Conservation (phyloP, 768 basidiomycete genomes). For the Phaeolepiota aurea region DNA sequence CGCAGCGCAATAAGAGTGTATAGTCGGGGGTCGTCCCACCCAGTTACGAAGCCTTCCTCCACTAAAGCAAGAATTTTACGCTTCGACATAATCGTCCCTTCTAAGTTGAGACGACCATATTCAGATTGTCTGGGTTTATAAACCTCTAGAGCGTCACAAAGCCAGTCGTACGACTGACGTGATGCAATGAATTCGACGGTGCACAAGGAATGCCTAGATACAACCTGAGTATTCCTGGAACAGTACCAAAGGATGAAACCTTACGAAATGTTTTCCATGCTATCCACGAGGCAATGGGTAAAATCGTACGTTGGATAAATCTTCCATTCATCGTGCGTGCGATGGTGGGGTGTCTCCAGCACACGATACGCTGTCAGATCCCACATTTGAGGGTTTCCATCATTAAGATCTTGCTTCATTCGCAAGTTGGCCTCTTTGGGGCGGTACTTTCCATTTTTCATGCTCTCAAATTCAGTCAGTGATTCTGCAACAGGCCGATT, state of each 20-base stretch:
- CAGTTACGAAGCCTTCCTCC: constrained; percentile 72
- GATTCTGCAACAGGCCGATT: constrained; percentile 82
- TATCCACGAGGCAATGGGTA: constrained; percentile 96
- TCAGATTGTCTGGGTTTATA: constrained; percentile 98
- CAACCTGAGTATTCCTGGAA: constrained; percentile 1
- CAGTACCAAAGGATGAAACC: constrained; percentile 22
- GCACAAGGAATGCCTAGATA: constrained; percentile 87
- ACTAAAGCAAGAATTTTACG: constrained; percentile 90
- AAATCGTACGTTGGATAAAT: constrained; percentile 99
- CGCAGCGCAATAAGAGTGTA: constrained; percentile 95
- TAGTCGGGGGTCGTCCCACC: constrained; percentile 97
- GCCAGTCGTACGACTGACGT: constrained; percentile 97
- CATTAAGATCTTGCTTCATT: constrained; percentile 94
- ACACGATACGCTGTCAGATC: constrained; percentile 96
- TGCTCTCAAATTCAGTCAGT: constrained; percentile 78
- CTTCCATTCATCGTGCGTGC: constrained; percentile 89
- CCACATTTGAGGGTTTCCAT: constrained; percentile 99
- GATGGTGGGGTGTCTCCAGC: constrained; percentile 83
- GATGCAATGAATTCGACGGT: constrained; percentile 94
- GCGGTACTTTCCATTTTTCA: constrained; percentile 85
- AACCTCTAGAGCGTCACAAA: constrained; percentile 94
- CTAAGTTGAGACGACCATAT: constrained; percentile 86
- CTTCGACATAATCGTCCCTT: constrained; percentile 95
- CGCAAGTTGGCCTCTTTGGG: constrained; percentile 90
- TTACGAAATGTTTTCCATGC: constrained; percentile 97